Percentiles rank a stretch among this genome's conserved stretches.
Conservation (phyloP, 2,329 filamentous ascomycete genomes). For the Pezicula radicicola region DNA sequence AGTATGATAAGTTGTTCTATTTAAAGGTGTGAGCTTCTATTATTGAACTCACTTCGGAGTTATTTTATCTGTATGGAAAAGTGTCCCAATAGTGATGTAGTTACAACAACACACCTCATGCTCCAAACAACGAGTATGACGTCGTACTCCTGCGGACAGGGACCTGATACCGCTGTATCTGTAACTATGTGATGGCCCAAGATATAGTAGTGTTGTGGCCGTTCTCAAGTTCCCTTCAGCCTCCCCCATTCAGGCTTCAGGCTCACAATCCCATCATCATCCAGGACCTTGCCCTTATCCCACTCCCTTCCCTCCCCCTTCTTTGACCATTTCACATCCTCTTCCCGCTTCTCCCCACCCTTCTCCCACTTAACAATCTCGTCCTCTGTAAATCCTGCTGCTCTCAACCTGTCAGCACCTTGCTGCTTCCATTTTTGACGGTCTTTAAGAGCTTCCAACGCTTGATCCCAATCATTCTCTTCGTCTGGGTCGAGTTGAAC, state of each 20-base stretch:
- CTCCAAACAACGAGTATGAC: too few relatives aligned
- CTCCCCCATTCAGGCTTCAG: slow-evolving; percentile 23
- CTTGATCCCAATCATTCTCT: slow-evolving; percentile 73
- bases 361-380: slow-evolving; percentile 72
- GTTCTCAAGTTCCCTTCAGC: slow-evolving; percentile 11
- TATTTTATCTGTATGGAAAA: too few relatives aligned
- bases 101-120: too few relatives aligned
- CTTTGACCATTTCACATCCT: slow-evolving; percentile 69
- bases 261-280: slow-evolving; percentile 48
- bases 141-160: too few relatives aligned
- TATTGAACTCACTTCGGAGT: too few relatives aligned
- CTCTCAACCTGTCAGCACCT: slow-evolving; percentile 71
- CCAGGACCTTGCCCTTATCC: slow-evolving; percentile 62
- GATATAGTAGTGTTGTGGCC: too few relatives aligned
- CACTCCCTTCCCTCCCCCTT: slow-evolving; percentile 51
- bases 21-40: too few relatives aligned
- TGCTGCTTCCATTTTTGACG: slow-evolving; percentile 74
- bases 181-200: too few relatives aligned
- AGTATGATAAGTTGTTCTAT: too few relatives aligned
- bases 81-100: too few relatives aligned
- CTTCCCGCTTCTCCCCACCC: slow-evolving; percentile 55
- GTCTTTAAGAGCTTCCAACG: slow-evolving; percentile 74
- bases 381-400: slow-evolving; percentile 74
- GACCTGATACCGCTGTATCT: too few relatives aligned
- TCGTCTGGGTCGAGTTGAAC: slow-evolving; percentile 46